phyloP scores from a whole-genome alignment of 371 early-diverging fungal species.

The Apophysomyces elegans region DNA sequence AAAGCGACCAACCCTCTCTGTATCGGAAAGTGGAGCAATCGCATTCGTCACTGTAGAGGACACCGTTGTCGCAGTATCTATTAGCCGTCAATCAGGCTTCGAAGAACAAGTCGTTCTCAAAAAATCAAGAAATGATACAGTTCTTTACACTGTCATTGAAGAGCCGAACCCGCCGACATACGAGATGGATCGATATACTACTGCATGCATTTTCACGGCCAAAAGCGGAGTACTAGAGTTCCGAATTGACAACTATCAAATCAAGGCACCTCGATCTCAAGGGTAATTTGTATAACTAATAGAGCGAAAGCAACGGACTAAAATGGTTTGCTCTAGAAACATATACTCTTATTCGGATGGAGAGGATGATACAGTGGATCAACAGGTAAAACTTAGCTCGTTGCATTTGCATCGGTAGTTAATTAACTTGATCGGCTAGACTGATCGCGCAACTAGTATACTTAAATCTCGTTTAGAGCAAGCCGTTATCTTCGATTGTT shows the following conservation, averaged over 20 bases:
- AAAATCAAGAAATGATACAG: background rate
- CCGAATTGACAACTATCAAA: background rate
- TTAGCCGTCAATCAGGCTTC: background rate
- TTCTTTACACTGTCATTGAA: background rate
- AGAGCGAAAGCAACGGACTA: background rate
- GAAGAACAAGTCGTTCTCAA: background rate
- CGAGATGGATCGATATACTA: background rate
- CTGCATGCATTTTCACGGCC: background rate
- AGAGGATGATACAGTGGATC: background rate
- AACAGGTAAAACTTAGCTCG: background rate
- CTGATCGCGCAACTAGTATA: background rate
- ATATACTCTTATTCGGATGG: background rate
- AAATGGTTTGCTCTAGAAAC: background rate
- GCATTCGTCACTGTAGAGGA: background rate
- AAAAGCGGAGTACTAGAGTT: background rate
- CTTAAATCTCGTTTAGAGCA: background rate
- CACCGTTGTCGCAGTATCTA: background rate
- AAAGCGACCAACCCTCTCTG: background rate
- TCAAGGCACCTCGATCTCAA: background rate
- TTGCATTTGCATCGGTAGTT: background rate
- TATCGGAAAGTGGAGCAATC: background rate
- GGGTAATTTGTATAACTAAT: background rate
- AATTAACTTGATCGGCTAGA: background rate
- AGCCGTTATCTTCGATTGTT: background rate
- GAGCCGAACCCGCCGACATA: background rate